Conservation (phyloP, 2,329 filamentous ascomycete species). For the Sporothrix sp. region DNA sequence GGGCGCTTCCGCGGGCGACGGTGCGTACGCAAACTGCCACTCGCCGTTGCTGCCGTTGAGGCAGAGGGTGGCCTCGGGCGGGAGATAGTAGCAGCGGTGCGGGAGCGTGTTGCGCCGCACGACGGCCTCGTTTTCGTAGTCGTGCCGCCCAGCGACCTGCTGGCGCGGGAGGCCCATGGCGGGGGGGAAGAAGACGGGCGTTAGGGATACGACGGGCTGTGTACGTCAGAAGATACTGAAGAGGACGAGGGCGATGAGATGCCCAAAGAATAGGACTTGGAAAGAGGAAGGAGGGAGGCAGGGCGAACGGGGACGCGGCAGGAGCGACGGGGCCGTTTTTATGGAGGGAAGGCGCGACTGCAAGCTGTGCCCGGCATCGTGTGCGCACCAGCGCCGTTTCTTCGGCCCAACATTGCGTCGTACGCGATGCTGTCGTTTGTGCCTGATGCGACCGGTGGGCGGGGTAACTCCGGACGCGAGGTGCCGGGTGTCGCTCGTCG, state of each 20-base stretch:
- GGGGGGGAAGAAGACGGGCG: not conserved
- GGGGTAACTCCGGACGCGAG: too few species aligned
- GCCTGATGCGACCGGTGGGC: too few species aligned
- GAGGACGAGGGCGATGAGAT: not conserved
- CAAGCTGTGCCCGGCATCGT: too few species aligned
- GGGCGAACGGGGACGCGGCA: too few species aligned
- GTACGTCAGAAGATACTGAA: not conserved
- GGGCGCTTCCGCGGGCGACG: conserved; percentile 34
- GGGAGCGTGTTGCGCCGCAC: conserved; percentile 51
- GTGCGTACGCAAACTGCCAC: conserved; percentile 47
- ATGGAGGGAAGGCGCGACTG: too few species aligned
- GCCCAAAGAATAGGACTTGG: too few species aligned
- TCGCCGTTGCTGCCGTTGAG: conserved; percentile 48
- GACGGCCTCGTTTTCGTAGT: conserved; percentile 52
- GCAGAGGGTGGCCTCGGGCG: conserved; percentile 38
- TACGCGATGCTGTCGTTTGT: too few species aligned
- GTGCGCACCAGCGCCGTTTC: too few species aligned
- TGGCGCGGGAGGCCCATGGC: conserved; percentile 5
- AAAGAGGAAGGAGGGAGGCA: too few species aligned
- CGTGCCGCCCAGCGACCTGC: conserved; percentile 27
- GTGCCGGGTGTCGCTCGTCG: too few species aligned
- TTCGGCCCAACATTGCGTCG: too few species aligned
- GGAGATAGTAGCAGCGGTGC: conserved; percentile 46
- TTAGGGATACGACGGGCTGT: not conserved
- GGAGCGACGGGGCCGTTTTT: too few species aligned